Evolutionary conservation across 2,329 filamentous ascomycete species (phyloP).

Genomic region (Xylariaceae sp.): DNA sequence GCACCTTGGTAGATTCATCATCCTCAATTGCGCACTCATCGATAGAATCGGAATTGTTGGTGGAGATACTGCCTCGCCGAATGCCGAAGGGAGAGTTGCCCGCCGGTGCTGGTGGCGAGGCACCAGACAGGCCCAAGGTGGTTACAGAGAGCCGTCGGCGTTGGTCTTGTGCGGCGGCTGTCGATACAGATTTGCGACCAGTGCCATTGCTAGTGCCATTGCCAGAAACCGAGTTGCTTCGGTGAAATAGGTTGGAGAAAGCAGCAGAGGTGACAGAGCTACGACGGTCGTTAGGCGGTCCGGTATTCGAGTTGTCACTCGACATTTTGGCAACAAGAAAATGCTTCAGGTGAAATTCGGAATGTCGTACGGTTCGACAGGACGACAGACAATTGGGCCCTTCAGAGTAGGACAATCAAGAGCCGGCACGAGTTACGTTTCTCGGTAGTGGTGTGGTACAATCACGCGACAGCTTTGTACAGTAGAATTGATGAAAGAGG

Average conservation of each 20-base stretch:
- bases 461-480: conserved; percentile 22
- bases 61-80: conserved; percentile 73
- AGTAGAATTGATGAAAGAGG: conserved; percentile 15
- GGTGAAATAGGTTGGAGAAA: conserved; percentile 64
- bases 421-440: background rate
- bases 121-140: conserved; percentile 75
- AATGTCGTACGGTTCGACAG: too few species aligned
- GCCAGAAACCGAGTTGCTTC: conserved; percentile 59
- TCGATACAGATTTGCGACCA: conserved; percentile 34
- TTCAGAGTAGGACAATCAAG: conserved; percentile 6
- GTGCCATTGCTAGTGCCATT: conserved; percentile 38
- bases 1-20: conserved; percentile 64
- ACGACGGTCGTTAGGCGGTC: conserved; percentile 51
- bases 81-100: conserved; percentile 56
- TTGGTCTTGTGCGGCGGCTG: conserved; percentile 47
- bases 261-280: conserved; percentile 64
- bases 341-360: background rate
- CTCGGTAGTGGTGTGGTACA: background rate
- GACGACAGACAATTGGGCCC: too few species aligned
- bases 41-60: conserved; percentile 66
- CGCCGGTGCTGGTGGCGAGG: conserved; percentile 65
- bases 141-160: conserved; percentile 77
- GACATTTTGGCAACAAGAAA: conserved; percentile 37
- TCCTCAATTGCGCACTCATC: conserved; percentile 80
- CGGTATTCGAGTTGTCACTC: conserved; percentile 38